Base-by-base conservation (phyloP, 1,284 basidiomycete genomes). In the Coniferiporia weirii region DNA sequence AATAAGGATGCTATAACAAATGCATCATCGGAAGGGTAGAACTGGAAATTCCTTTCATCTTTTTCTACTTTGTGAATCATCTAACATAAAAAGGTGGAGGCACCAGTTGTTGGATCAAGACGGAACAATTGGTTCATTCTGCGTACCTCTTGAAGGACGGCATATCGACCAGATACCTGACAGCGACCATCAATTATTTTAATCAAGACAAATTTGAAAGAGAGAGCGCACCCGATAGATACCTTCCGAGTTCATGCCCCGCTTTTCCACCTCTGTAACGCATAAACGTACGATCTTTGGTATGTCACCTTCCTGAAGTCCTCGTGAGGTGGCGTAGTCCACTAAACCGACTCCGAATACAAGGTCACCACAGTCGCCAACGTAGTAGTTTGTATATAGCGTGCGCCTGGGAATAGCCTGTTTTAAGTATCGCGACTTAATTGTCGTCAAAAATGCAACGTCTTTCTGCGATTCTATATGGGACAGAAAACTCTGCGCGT, bases 341-440 rank as follows among this genome's bases (percentile, higher is more conserved):
- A 89, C 86, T 56, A 99, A 75, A 63, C 85, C 87, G 63, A 98
- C 88, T 22, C 96, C 96, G 70, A 98, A 98, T 51, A 98, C 90
- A 38, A 99, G 76, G 68, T 93, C 90, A 55, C 81, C 82, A 67
- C 94, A 98, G 69, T 89, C 86, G 20, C 96, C 97, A 45, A 97
- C 90, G 65, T 82, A 80, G 59, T 85, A 90, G 70, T 94, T 90
- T 65, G 89, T 81, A 70, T 94, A 93, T 65, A 84, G 73, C 27
- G 83, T 78, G 20, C 81, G 83, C 58, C 83, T 82, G 9, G 88
- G 89, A 54, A 82, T 84, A 13, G 83, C 76, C 19, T 79, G 78
- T 2, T 81, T 76, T 46, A 91, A 70, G 34, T 82, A 80, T 53
- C 81, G 82, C 8, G 82, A 79, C 61, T 85, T 83, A 57, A 76